phyloP scores from a whole-genome alignment of 805 yeast species.

The Schwanniomyces yamadae region DNA sequence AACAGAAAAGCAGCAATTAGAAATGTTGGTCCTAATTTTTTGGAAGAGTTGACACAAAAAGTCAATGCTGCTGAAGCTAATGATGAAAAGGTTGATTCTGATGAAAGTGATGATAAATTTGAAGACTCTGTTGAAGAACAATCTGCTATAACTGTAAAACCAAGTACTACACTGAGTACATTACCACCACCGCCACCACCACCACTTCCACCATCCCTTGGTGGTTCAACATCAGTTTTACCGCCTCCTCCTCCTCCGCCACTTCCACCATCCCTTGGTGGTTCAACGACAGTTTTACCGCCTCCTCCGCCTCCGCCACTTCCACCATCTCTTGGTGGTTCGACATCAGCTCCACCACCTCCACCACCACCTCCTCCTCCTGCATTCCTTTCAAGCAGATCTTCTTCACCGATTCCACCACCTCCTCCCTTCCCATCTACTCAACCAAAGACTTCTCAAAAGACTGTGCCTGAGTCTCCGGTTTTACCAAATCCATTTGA shows the following conservation, averaged over 20 bases:
- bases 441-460: conserved; percentile 6
- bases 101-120: conserved; percentile 5
- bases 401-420: conserved; percentile 23
- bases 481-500: conserved; percentile 32
- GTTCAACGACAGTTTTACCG: neutral
- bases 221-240: conserved; percentile 16
- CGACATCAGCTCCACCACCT: conserved; percentile 1
- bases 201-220: conserved; percentile 23
- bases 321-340: conserved; percentile 12
- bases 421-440: conserved; percentile 28
- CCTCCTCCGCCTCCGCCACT: conserved; percentile 17
- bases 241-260: conserved; percentile 25
- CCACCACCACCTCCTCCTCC: conserved; percentile 21
- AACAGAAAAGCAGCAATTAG: conserved; percentile 36
- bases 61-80: conserved; percentile 31
- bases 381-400: conserved; percentile 15
- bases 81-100: conserved; percentile 12
- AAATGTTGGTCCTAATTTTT: conserved; percentile 47
- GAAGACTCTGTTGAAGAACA: neutral
- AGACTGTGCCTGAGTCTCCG: conserved; percentile 20
- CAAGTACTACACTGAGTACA: neutral
- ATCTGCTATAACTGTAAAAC: neutral
- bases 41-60: conserved; percentile 52
- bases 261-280: conserved; percentile 13
- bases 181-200: conserved; percentile 23